phyloP scores from a whole-genome alignment of 768 basidiomycete species.

The Termitomyces eurrhizus region DNA sequence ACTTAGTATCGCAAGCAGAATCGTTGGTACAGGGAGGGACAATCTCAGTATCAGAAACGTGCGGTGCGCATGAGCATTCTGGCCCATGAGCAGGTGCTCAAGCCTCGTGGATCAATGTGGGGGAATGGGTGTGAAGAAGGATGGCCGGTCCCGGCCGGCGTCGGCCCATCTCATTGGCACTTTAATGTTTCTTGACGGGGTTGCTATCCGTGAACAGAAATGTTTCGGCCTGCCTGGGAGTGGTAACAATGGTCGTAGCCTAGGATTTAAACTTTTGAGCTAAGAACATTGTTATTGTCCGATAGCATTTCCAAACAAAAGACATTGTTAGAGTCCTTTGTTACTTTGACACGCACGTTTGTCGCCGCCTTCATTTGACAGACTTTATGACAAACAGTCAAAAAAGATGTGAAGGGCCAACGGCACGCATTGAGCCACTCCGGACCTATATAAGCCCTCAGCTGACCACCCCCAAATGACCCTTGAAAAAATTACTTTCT shows the following conservation, averaged over 20 bases:
- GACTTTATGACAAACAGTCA: background rate
- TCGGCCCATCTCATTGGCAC: background rate
- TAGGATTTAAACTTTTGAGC: too few relatives aligned
- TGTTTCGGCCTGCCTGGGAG: background rate
- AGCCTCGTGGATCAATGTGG: conserved; percentile 3
- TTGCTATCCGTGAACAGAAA: background rate
- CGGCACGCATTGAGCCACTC: background rate
- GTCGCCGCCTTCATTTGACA: background rate
- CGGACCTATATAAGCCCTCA: background rate
- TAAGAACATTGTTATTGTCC: background rate
- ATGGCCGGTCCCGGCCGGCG: background rate
- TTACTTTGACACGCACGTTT: background rate
- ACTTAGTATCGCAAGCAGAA: background rate
- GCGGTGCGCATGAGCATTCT: background rate
- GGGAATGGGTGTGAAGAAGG: background rate
- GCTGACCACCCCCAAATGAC: background rate
- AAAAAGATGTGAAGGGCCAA: background rate
- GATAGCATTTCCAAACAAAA: background rate
- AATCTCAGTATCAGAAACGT: background rate
- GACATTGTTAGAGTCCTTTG: background rate
- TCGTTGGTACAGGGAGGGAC: background rate
- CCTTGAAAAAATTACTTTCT: background rate
- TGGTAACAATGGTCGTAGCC: background rate
- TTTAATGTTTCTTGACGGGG: background rate
- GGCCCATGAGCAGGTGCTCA: background rate